These are phyloP conservation scores for Pyrus communis DNA, from an alignment of 306 rosid species.

Conservation along the genomic window DNA sequence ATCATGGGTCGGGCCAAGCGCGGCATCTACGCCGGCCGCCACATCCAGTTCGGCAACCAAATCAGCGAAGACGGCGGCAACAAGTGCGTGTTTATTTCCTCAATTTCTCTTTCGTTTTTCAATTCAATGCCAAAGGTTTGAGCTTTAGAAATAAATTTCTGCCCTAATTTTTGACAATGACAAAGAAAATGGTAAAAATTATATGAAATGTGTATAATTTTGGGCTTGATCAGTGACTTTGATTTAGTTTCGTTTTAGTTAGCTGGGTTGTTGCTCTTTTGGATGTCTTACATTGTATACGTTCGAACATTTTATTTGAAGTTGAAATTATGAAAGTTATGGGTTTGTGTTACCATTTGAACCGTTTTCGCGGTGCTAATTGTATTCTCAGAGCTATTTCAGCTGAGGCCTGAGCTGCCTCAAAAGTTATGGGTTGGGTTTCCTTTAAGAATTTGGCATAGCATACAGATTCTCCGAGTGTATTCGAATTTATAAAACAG, in stretches of 20 bases:
- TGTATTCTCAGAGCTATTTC: background rate
- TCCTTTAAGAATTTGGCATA: background rate
- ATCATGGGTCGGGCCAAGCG: constrained; percentile 89
- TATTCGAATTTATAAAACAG: background rate
- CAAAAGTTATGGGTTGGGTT: background rate
- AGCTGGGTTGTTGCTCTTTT: background rate
- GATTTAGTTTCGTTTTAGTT: background rate
- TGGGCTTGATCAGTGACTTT: background rate
- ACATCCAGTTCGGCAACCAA: constrained; percentile 77
- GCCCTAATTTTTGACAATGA: background rate
- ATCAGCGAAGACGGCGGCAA: constrained; percentile 96
- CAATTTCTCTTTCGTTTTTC: background rate
- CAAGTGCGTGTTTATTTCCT: constrained; percentile 45
- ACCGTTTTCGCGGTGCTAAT: background rate
- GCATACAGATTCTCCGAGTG: background rate
- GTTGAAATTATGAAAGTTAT: background rate
- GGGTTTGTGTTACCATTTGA: background rate
- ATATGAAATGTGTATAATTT: background rate
- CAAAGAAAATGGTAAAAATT: background rate
- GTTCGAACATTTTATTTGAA: background rate
- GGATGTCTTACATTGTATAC: background rate
- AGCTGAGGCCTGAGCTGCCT: background rate
- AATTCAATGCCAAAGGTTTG: background rate
- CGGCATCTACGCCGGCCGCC: constrained; percentile 80
- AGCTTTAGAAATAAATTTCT: background rate